Conservation (phyloP, 192 early-diverging fungal genomes). For the Coemansia sp. region DNA sequence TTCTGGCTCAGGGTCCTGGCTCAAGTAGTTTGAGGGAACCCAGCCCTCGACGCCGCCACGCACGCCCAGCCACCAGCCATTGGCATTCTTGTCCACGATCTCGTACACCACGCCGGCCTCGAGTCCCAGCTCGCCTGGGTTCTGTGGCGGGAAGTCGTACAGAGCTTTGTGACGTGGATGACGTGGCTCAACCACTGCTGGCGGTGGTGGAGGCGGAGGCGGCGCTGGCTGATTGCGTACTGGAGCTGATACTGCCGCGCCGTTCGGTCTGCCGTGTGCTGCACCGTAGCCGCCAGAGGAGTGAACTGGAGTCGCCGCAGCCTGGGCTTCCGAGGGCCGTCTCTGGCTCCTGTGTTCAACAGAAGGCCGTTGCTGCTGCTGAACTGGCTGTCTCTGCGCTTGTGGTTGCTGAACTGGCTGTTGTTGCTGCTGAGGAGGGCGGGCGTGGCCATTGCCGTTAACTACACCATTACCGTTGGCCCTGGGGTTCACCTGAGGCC, state of each 20-base stretch:
- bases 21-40: conserved; percentile 79
- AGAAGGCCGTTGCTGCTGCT: conserved; percentile 12
- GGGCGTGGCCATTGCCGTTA: background rate
- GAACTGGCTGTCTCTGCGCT: conserved; percentile 9
- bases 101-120: conserved; percentile 67
- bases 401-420: conserved; percentile 3
- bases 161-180: conserved; percentile 64
- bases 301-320: background rate
- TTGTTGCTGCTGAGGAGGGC: conserved; percentile 14
- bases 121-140: conserved; percentile 65
- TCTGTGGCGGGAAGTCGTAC: conserved; percentile 66
- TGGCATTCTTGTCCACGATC: conserved; percentile 64
- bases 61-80: conserved; percentile 58
- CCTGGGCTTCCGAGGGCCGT: background rate
- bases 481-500: conserved; percentile 11
- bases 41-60: conserved; percentile 66
- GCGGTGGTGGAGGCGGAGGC: conserved; percentile 60
- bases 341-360: background rate
- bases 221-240: conserved; percentile 8
- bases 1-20: conserved; percentile 63
- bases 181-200: conserved; percentile 52
- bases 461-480: conserved; percentile 1
- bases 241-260: conserved; percentile 11
- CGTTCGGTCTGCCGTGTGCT: conserved; percentile 3
- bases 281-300: background rate